phyloP scores from a whole-genome alignment of 2,329 filamentous ascomycete species.

The Arthrobotrys pseudoclavata region DNA sequence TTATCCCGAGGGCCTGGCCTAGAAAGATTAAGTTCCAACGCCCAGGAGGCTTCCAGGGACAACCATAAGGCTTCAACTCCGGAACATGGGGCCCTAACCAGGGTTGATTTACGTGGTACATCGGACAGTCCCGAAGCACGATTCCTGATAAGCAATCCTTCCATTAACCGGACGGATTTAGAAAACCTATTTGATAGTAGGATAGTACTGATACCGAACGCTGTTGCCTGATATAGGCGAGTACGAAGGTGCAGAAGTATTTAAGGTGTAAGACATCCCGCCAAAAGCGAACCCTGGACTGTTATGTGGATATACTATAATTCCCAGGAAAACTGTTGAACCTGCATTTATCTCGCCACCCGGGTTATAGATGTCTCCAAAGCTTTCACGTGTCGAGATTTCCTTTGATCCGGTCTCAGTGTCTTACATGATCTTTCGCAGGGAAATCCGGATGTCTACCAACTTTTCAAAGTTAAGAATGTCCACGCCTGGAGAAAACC shows the following conservation, averaged over 20 bases:
- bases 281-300: background rate
- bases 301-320: background rate
- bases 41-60: too few relatives aligned
- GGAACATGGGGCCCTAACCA: too few relatives aligned
- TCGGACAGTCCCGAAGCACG: background rate
- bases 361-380: background rate
- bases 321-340: background rate
- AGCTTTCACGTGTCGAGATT: background rate
- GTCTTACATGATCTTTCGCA: background rate
- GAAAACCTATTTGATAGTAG: background rate
- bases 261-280: constrained; percentile 8
- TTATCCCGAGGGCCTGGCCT: too few relatives aligned
- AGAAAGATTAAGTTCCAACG: too few relatives aligned
- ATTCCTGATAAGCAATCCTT: background rate
- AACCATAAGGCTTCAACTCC: too few relatives aligned
- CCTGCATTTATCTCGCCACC: background rate
- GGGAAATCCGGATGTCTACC: background rate
- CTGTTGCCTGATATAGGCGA: constrained; percentile 11
- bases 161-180: background rate
- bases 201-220: background rate
- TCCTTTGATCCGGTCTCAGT: background rate
- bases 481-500: too few relatives aligned
- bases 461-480: too few relatives aligned
- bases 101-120: too few relatives aligned
- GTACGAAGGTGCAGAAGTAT: background rate